These are phyloP conservation scores for Raddia distichophylla DNA, from an alignment of 176 grass and related monocot genomes.

Conservation along the genomic window DNA sequence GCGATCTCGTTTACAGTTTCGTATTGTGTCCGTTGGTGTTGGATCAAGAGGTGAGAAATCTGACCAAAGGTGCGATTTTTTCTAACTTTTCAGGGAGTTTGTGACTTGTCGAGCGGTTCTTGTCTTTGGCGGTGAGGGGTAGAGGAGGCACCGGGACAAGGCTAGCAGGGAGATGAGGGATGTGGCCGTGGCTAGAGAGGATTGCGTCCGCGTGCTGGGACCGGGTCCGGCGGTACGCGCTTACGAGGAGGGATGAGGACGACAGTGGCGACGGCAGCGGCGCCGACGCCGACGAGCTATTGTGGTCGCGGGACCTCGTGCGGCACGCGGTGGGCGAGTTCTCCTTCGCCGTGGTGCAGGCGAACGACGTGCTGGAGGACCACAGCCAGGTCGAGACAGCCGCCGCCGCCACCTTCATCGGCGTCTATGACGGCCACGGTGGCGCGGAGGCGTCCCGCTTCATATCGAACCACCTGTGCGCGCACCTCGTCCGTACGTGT, in stretches of 20 bases:
- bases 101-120: neutral
- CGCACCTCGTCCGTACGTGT: slow-evolving; percentile 85
- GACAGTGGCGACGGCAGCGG: slow-evolving; percentile 15
- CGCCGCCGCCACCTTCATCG: slow-evolving; percentile 69
- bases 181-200: slow-evolving; percentile 89
- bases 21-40: neutral
- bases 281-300: slow-evolving; percentile 62
- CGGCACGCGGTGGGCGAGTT: slow-evolving; percentile 81
- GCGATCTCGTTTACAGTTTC: neutral
- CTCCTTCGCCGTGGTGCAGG: slow-evolving; percentile 96
- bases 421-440: slow-evolving; percentile 96
- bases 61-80: neutral
- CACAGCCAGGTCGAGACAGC: slow-evolving; percentile 95
- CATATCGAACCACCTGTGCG: slow-evolving; percentile 83
- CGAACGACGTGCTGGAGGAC: slow-evolving; percentile 93
- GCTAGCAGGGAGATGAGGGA: slow-evolving; percentile 83
- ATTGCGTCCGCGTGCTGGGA: slow-evolving; percentile 85
- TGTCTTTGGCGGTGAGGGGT: neutral
- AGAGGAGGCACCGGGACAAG: slow-evolving; percentile 22
- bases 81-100: neutral
- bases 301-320: slow-evolving; percentile 86
- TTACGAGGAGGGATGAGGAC: slow-evolving; percentile 90
- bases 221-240: slow-evolving; percentile 77
- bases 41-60: neutral
- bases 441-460: slow-evolving; percentile 92